Evolutionary conservation across 768 basidiomycete species (phyloP), one percentile per base, ranked within the genome.

Genomic region (Dioszegia crocea): DNA sequence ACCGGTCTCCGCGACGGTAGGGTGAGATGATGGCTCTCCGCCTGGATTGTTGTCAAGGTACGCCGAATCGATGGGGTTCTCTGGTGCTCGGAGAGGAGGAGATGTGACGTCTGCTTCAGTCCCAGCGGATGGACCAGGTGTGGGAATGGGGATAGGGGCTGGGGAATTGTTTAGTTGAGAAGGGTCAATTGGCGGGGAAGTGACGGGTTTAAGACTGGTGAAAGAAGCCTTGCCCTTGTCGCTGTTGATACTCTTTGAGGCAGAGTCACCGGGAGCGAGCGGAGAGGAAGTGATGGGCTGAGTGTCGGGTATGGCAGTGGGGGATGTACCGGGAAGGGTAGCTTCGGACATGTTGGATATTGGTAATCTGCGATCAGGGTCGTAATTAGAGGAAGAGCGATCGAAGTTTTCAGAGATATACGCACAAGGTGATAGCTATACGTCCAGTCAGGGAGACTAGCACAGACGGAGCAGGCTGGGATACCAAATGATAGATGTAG

Each of bases 161-260:
- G 65, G 71, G 14, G 49, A 23, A 16, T 73, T 51, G 46, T 73
- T 73, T 6, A 73, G 59, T 41, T 73, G 70, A 21, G 61, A 58
- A n/a, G 71, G 71, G 57, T 73, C 68, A 36, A 73, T 65, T 26
- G 68, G 71, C 14, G 71, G 66, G 1, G 71, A 70, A 1, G 52
- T 60, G 33, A 14, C 26, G 14, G 26, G 40, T 16, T 21, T 8
- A 17, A 43, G 40, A 19, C 5, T 19, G 17, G 19, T 27, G 38
- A 8, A 36, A 9, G n/a, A n/a, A n/a, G n/a, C n/a, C n/a, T n/a
- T n/a, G n/a, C n/a, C n/a, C n/a, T n/a, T n/a, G n/a, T n/a, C n/a
- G n/a, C n/a, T n/a, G n/a, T n/a, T n/a, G n/a, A n/a, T n/a, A n/a
- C n/a, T 27, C 23, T 40, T 10, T 1, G 36, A 17, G 38, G 38